phyloP scores from a whole-genome alignment of 768 basidiomycete genomes.

The Wakefieldia striispora region DNA sequence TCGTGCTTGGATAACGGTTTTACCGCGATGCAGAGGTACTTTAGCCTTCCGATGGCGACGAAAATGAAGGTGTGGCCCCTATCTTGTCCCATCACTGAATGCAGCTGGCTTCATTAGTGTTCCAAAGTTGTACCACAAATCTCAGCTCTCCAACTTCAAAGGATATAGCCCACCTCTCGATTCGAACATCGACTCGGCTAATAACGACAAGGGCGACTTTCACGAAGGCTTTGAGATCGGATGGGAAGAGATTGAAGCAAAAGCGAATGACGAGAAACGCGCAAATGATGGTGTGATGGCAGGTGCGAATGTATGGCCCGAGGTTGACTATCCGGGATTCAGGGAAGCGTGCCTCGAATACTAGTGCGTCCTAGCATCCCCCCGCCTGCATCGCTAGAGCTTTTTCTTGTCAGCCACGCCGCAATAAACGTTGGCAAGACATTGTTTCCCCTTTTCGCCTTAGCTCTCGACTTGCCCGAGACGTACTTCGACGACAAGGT shows the following conservation, averaged over 20 bases:
- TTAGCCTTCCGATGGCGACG: constrained; percentile 55
- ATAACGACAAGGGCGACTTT: constrained; percentile 72
- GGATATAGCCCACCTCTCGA: constrained; percentile 71
- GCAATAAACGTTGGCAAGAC: constrained; percentile 51
- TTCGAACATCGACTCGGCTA: constrained; percentile 68
- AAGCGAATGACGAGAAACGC: constrained; percentile 26
- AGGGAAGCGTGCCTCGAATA: constrained; percentile 57
- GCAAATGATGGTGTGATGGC: constrained; percentile 56
- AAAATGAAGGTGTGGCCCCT: constrained; percentile 58
- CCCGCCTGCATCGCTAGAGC: too few relatives aligned
- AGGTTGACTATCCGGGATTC: constrained; percentile 56
- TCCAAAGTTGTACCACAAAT: constrained; percentile 63
- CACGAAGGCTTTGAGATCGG: constrained; percentile 92
- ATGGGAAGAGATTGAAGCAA: constrained; percentile 50
- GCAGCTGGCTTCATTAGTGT: too few relatives aligned
- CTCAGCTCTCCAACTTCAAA: constrained; percentile 63
- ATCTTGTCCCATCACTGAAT: too few relatives aligned
- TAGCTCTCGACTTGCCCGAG: constrained; percentile 59
- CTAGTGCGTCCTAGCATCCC: constrained; percentile 48
- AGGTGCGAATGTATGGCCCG: constrained; percentile 80
- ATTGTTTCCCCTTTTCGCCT: constrained; percentile 69
- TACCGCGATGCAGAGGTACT: constrained; percentile 57
- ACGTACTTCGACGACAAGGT: constrained; percentile 70
- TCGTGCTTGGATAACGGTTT: constrained; percentile 45
- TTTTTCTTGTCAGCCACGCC: constrained; percentile 44